These are phyloP conservation scores for Musa itinerans DNA, from an alignment of 176 grass and related monocot species.

Conservation along the genomic window DNA sequence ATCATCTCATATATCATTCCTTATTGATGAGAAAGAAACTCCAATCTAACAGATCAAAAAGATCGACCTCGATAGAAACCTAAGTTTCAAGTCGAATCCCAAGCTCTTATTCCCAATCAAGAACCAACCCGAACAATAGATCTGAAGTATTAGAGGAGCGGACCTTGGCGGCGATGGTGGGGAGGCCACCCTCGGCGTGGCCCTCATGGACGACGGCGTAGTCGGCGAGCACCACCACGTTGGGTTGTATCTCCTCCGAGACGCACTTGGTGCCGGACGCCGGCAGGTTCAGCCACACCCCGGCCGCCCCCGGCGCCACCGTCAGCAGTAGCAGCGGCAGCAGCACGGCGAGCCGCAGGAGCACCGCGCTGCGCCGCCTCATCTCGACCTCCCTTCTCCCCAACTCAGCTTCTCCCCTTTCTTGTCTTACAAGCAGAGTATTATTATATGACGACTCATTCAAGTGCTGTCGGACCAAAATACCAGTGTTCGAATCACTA, in stretches of 20 bases:
- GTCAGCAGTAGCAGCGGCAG: constrained; percentile 18
- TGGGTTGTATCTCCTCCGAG: constrained; percentile 90
- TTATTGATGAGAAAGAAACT: not conserved
- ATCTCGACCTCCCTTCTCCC: not conserved
- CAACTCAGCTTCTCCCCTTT: no score
- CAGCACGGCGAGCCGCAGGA: constrained; percentile 14
- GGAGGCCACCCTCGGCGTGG: constrained; percentile 30
- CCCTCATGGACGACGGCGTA: constrained; percentile 66
- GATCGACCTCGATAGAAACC: not conserved
- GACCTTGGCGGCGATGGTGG: constrained; percentile 66
- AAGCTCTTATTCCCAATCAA: not conserved
- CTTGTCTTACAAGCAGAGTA: no score
- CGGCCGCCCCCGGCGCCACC: constrained; percentile 22
- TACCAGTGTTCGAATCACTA: no score
- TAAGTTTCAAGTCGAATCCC: not conserved
- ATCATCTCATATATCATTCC: no score
- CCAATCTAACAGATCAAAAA: not conserved
- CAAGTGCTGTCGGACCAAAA: no score
- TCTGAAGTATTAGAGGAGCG: not conserved
- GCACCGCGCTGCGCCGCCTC: constrained; percentile 8
- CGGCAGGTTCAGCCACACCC: constrained; percentile 81
- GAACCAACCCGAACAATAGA: not conserved
- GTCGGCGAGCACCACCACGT: constrained; percentile 80
- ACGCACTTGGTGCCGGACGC: constrained; percentile 78
- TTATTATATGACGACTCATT: no score